These are phyloP conservation scores for Fraxinus americana DNA, from an alignment of 257 asterid genomes.

Conservation along the genomic window DNA sequence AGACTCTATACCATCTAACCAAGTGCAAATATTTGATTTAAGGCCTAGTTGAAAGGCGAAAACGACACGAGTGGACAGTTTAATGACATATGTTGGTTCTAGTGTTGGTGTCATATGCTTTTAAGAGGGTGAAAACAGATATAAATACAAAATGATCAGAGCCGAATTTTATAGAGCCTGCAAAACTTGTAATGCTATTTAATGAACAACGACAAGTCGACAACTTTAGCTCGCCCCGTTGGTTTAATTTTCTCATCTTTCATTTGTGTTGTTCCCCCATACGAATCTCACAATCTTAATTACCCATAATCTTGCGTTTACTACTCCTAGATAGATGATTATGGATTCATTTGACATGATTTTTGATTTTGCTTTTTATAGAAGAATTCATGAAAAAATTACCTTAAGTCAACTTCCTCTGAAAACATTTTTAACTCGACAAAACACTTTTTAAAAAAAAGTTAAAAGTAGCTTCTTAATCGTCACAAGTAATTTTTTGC, in stretches of 20 bases:
- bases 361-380: too few species aligned
- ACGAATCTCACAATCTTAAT: neutral
- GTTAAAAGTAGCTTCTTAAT: too few species aligned
- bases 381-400: too few species aligned
- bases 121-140: constrained; percentile 24
- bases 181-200: constrained; percentile 28
- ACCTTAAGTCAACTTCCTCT: too few species aligned
- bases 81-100: neutral
- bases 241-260: neutral
- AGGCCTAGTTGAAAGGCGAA: neutral
- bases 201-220: constrained; percentile 37
- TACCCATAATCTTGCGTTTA: constrained; percentile 28
- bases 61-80: neutral
- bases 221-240: constrained; percentile 14
- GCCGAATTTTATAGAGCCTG: constrained; percentile 30
- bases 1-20: neutral
- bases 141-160: constrained; percentile 24
- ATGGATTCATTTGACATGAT: too few species aligned
- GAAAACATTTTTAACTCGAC: too few species aligned
- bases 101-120: constrained; percentile 14
- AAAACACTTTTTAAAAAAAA: too few species aligned
- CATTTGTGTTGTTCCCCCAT: constrained; percentile 28
- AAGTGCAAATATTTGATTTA: neutral
- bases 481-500: too few species aligned
- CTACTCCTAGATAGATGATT: neutral